Conservation (phyloP, 2,329 filamentous ascomycete genomes). For the Calonectria hongkongensis region DNA sequence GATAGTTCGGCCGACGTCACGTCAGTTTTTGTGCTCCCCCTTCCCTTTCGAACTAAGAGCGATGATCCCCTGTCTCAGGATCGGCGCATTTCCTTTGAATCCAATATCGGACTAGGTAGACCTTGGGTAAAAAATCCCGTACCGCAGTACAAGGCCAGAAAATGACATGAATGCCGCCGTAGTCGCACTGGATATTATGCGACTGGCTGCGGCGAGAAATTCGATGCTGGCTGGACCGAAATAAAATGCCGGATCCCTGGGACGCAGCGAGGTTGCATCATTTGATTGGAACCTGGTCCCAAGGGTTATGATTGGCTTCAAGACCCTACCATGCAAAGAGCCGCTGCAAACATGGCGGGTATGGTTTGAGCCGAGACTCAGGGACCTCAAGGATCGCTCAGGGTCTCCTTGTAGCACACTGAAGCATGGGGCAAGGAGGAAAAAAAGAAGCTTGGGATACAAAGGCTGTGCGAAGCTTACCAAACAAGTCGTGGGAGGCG, state of each 20-base stretch:
- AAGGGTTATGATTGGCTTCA: slow-evolving; percentile 11
- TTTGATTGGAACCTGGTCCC: slow-evolving; percentile 24
- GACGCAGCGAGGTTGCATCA: slow-evolving; percentile 20
- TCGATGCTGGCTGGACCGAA: slow-evolving; percentile 21
- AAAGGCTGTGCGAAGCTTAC: not conserved
- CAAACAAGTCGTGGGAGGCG: slow-evolving; percentile 20
- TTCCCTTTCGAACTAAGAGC: slow-evolving; percentile 28
- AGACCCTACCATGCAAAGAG: slow-evolving; percentile 36
- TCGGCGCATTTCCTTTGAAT: slow-evolving; percentile 38
- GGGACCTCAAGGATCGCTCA: not conserved
- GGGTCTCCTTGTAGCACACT: slow-evolving; percentile 17
- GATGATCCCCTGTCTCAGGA: slow-evolving; percentile 44
- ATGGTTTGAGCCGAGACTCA: slow-evolving; percentile 31
- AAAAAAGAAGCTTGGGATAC: not conserved
- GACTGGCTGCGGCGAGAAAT: slow-evolving; percentile 25
- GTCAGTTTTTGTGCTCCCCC: slow-evolving; percentile 11
- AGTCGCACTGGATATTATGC: slow-evolving; percentile 42
- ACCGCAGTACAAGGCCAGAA: slow-evolving; percentile 11
- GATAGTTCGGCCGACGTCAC: slow-evolving; percentile 42
- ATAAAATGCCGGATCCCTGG: slow-evolving; percentile 35
- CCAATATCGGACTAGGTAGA: slow-evolving; percentile 29
- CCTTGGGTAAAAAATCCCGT: slow-evolving; percentile 23
- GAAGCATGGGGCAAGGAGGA: not conserved
- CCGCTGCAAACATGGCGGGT: slow-evolving; percentile 30
- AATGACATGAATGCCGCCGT: slow-evolving; percentile 41